These are phyloP conservation scores for Atkinsonella texensis DNA, from an alignment of 2,329 filamentous ascomycete genomes.

Conservation along the genomic window DNA sequence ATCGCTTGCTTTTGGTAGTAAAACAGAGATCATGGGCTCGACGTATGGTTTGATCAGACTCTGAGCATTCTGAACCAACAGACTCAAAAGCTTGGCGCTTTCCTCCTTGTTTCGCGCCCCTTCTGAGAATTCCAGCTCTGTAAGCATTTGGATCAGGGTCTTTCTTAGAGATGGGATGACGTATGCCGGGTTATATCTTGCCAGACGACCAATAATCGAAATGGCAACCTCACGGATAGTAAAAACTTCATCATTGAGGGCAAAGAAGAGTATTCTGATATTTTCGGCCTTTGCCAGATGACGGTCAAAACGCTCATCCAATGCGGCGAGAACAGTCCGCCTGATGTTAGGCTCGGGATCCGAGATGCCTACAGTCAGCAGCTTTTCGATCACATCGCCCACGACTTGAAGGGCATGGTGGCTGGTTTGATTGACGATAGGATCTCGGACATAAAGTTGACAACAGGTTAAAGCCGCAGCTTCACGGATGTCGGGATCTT, in stretches of 20 bases:
- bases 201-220: slow-evolving; percentile 87
- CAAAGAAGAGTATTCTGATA: slow-evolving; percentile 87
- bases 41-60: slow-evolving; percentile 93
- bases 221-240: slow-evolving; percentile 89
- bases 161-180: slow-evolving; percentile 94
- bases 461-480: slow-evolving; percentile 94
- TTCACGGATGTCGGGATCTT: slow-evolving; percentile 85
- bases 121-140: slow-evolving; percentile 91
- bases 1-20: slow-evolving; percentile 88
- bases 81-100: slow-evolving; percentile 81
- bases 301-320: slow-evolving; percentile 89
- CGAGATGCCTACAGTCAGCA: slow-evolving; percentile 87
- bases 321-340: slow-evolving; percentile 72
- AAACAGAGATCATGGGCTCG: slow-evolving; percentile 85
- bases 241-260: slow-evolving; percentile 90
- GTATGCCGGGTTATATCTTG: slow-evolving; percentile 86
- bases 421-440: slow-evolving; percentile 95
- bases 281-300: slow-evolving; percentile 98
- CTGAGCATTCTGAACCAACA: slow-evolving; percentile 87
- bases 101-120: slow-evolving; percentile 92
- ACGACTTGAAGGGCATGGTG: slow-evolving; percentile 95
- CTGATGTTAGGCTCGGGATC: slow-evolving; percentile 85
- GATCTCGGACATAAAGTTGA: slow-evolving; percentile 91
- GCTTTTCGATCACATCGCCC: slow-evolving; percentile 92
- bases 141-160: slow-evolving; percentile 88